A percentile compares a stretch with the other conserved stretches of the same genome.
phyloP scores from a whole-genome alignment of 345 rosid genomes.

The Garcia nutans region DNA sequence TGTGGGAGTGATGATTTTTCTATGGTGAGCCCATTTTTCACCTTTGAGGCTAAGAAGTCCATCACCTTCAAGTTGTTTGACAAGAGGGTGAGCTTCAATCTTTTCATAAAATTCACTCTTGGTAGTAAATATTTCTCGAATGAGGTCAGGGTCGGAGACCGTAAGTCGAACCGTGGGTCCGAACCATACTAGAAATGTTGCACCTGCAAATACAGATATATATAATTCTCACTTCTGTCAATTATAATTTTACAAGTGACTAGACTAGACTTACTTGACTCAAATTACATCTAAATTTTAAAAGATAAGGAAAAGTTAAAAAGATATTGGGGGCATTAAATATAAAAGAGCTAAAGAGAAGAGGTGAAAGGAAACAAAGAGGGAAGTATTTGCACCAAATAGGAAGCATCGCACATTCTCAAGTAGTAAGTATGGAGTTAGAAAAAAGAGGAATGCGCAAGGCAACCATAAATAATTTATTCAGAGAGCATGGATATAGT shows the following conservation, averaged over 20 bases:
- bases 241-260: not conserved
- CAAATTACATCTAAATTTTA: too few relatives aligned
- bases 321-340: not conserved
- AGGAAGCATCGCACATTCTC: slow-evolving; percentile 28
- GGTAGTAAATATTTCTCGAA: slow-evolving; percentile 44
- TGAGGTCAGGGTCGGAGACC: slow-evolving; percentile 43
- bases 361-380: not conserved
- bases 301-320: not conserved
- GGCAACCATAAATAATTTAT: slow-evolving; percentile 31
- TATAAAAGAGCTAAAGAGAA: too few relatives aligned
- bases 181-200: slow-evolving; percentile 44
- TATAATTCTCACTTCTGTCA: too few relatives aligned
- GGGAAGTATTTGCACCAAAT: slow-evolving; percentile 9
- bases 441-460: slow-evolving; percentile 45
- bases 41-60: slow-evolving; percentile 44
- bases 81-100: slow-evolving; percentile 30
- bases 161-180: slow-evolving; percentile 47
- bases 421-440: slow-evolving; percentile 42
- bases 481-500: slow-evolving; percentile 43
- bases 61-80: slow-evolving; percentile 27
- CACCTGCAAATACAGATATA: slow-evolving; percentile 27
- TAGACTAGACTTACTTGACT: too few relatives aligned
- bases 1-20: slow-evolving; percentile 53
- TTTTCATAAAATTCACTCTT: slow-evolving; percentile 38
- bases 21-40: slow-evolving; percentile 52